A percentile compares a stretch with the other conserved stretches of the same genome.
These are phyloP conservation scores for Solanum verrucosum DNA, from an alignment of 257 asterid species.

Conservation along the genomic window DNA sequence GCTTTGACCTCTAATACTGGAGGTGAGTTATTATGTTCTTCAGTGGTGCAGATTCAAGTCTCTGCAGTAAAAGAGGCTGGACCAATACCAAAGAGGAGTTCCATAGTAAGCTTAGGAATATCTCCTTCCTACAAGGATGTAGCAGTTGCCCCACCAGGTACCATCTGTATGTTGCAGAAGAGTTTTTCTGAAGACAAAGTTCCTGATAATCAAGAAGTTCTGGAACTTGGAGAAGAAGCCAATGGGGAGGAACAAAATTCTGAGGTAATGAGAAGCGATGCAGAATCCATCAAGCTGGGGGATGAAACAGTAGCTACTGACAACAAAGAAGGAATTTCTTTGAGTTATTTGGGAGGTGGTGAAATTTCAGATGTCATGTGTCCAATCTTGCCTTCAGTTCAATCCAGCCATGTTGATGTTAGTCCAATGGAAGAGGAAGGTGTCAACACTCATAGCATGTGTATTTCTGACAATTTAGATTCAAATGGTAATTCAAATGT, in stretches of 20 bases:
- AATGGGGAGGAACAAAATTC: conserved; percentile 17
- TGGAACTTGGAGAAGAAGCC: conserved; percentile 31
- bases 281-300: conserved; percentile 27
- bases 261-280: conserved; percentile 8
- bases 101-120: conserved; percentile 69
- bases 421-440: conserved; percentile 27
- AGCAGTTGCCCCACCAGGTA: conserved; percentile 94
- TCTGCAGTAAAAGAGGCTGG: conserved; percentile 39
- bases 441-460: conserved; percentile 3
- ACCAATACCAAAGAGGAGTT: conserved; percentile 43
- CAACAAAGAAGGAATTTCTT: conserved; percentile 24
- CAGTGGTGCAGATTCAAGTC: conserved; percentile 31
- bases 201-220: conserved; percentile 16
- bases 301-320: conserved; percentile 25
- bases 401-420: conserved; percentile 15
- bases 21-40: conserved; percentile 29
- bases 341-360: conserved; percentile 15
- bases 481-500: conserved; percentile 18
- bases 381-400: conserved; percentile 11
- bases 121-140: conserved; percentile 98
- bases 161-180: conserved; percentile 59
- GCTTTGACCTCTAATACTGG: conserved; percentile 29
- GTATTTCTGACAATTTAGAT: conserved; percentile 17
- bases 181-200: conserved; percentile 33
- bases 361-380: conserved; percentile 20